Conservation (phyloP, 768 basidiomycete genomes). For the Tylopilus rubrobrunneus region DNA sequence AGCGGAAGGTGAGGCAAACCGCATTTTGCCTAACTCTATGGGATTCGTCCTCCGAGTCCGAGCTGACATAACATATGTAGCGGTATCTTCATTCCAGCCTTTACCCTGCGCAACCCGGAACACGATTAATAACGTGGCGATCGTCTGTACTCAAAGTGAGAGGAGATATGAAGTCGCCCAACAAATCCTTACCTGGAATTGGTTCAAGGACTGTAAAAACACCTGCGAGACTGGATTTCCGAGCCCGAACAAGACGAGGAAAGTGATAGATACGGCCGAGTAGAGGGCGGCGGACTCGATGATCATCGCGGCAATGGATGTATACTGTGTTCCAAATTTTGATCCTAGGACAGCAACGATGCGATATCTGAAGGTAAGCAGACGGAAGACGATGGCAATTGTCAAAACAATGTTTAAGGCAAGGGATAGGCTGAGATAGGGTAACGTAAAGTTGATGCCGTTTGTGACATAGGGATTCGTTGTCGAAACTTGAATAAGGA, state of each 20-base stretch:
- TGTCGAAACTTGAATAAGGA: conserved; percentile 10
- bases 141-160: background rate
- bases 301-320: conserved; percentile 31
- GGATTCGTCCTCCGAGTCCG: background rate
- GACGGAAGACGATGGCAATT: conserved; percentile 26
- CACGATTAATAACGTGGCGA: conserved; percentile 7
- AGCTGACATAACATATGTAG: background rate
- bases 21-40: background rate
- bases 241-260: conserved; percentile 26
- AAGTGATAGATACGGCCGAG: conserved; percentile 22
- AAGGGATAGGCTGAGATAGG: conserved; percentile 28
- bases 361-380: conserved; percentile 21
- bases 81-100: conserved; percentile 2
- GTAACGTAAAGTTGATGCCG: conserved; percentile 7
- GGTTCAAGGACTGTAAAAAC: conserved; percentile 26
- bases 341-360: conserved; percentile 17
- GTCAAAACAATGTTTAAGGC: conserved; percentile 33
- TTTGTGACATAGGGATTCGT: conserved; percentile 5
- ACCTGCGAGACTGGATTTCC: conserved; percentile 24
- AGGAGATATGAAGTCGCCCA: no score
- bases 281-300: conserved; percentile 35
- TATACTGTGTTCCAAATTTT: conserved; percentile 24
- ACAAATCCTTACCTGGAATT: conserved; percentile 21
- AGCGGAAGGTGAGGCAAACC: background rate
- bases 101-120: conserved; percentile 10